Conservation (phyloP, 148 eudicot species). For the Chenopodium album region DNA sequence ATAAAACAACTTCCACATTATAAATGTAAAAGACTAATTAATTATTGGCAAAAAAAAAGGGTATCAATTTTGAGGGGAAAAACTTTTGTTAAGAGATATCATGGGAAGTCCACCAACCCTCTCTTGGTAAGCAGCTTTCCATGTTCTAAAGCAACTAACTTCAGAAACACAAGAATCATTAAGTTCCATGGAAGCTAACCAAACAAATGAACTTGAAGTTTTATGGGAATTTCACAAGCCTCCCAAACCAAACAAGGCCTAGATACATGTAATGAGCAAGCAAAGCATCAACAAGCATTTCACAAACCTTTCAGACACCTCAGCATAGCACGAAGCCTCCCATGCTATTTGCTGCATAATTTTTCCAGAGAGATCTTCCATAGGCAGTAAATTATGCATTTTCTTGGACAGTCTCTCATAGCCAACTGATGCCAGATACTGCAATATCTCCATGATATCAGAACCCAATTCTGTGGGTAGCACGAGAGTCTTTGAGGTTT, state of each 20-base stretch:
- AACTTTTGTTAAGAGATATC: neutral
- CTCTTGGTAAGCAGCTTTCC: neutral
- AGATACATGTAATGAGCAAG: neutral
- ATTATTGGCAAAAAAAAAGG: neutral
- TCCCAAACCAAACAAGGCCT: neutral
- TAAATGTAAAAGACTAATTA: neutral
- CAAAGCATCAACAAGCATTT: constrained; percentile 8
- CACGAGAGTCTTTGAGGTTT: constrained; percentile 80
- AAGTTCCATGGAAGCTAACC: constrained; percentile 3
- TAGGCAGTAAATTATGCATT: constrained; percentile 68
- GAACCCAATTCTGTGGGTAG: constrained; percentile 87
- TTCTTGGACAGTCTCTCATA: constrained; percentile 63
- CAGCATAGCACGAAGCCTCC: constrained; percentile 51
- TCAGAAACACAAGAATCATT: neutral
- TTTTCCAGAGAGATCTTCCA: constrained; percentile 81
- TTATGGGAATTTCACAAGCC: neutral
- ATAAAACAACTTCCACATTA: neutral
- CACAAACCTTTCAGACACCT: constrained; percentile 57
- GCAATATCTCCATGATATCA: constrained; percentile 70
- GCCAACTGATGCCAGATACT: constrained; percentile 72
- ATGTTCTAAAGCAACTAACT: neutral
- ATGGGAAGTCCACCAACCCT: neutral
- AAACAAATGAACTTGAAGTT: neutral
- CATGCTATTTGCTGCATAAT: constrained; percentile 67
- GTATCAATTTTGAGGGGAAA: neutral